Evolutionary conservation across 495 filamentous ascomycete species (phyloP), one percentile per base, ranked within the genome.

Genomic region (Articulospora tetracladia): DNA sequence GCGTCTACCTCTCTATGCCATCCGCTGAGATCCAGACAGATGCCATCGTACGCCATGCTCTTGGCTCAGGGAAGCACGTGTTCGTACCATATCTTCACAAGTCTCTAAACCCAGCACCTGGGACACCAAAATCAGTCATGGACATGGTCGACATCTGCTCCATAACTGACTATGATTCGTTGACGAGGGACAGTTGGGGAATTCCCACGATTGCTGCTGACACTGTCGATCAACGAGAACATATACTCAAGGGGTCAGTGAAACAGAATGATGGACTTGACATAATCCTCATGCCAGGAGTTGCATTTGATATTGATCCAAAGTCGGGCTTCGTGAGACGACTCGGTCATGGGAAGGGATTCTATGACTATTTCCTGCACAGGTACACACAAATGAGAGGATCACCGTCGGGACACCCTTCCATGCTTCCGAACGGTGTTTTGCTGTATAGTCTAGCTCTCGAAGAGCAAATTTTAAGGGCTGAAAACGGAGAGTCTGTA

Each of bases 291-390:
- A 86, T 98, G 86, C 94, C 94, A 1, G 94, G 94, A 15, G 89
- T 98, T 72, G 94, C 90, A 10, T 98, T 98, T 70, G 93, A 97
- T 71, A 68, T 74, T 13, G 79, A 77, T 30, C 73, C 76, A 28
- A 57, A 69, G 8, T 70, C 57, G 57, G 74, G 74, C 17, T 66
- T 55, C 50, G 83, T 93, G 56, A 81, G 86, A 63, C 79, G 94
- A 68, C 77, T 97, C 12, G 94, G 94, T 10, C 95, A 98, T 77
- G 94, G 94, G 54, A 96, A 90, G 77, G 94, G 95, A 48, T 98
- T 92, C 73, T 98, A 98, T 82, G 94, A 98, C 74, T 86, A 83
- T 75, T 98, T 95, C 72, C 73, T 98, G 70, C 79, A 86, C 59
- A 83, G 85, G 66, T 95, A 92, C 74, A 75, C 74, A 39, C 70